Percentiles rank a stretch among this genome's conserved stretches.
phyloP scores from a whole-genome alignment of 2,329 filamentous ascomycete genomes.

The Cyphellophora attinorum region DNA sequence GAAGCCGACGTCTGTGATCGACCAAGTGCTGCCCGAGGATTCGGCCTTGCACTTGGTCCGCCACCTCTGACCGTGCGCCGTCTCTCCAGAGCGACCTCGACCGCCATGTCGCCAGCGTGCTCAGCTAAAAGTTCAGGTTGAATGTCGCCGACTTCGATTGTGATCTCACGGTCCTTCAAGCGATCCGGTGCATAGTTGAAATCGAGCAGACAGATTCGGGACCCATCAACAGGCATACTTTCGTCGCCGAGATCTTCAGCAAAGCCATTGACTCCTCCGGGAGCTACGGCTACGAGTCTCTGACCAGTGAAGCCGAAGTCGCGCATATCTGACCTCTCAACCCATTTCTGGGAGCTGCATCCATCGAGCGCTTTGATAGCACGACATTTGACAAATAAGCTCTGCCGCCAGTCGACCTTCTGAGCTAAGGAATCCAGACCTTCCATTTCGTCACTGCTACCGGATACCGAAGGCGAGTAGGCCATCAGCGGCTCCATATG shows the following conservation, averaged over 20 bases:
- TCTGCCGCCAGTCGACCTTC: constrained; percentile 53
- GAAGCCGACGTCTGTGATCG: constrained; percentile 30
- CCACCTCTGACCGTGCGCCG: constrained; percentile 46
- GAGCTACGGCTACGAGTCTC: constrained; percentile 59
- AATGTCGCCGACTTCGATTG: constrained; percentile 64
- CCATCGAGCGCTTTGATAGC: constrained; percentile 57
- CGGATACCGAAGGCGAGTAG: constrained; percentile 19
- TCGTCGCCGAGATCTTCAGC: constrained; percentile 55
- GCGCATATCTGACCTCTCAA: constrained; percentile 47
- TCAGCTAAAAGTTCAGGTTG: constrained; percentile 63
- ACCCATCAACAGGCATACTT: constrained; percentile 68
- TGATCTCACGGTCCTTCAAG: constrained; percentile 49
- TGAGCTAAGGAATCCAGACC: constrained; percentile 23
- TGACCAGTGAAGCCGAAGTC: constrained; percentile 19
- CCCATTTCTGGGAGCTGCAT: constrained; percentile 63
- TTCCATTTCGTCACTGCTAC: constrained; percentile 19
- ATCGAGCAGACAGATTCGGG: constrained; percentile 62
- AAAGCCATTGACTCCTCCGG: constrained; percentile 53
- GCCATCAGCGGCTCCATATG: constrained; percentile 19
- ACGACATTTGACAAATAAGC: constrained; percentile 59
- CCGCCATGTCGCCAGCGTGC: constrained; percentile 62
- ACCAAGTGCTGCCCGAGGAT: constrained; percentile 18
- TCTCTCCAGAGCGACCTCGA: constrained; percentile 69
- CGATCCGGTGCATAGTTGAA: constrained; percentile 56
- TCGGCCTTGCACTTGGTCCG: constrained; percentile 7